A percentile compares a stretch with the other conserved stretches of the same genome.
These are phyloP conservation scores for Hippophae tibetana DNA, from an alignment of 306 rosid genomes.

Conservation along the genomic window DNA sequence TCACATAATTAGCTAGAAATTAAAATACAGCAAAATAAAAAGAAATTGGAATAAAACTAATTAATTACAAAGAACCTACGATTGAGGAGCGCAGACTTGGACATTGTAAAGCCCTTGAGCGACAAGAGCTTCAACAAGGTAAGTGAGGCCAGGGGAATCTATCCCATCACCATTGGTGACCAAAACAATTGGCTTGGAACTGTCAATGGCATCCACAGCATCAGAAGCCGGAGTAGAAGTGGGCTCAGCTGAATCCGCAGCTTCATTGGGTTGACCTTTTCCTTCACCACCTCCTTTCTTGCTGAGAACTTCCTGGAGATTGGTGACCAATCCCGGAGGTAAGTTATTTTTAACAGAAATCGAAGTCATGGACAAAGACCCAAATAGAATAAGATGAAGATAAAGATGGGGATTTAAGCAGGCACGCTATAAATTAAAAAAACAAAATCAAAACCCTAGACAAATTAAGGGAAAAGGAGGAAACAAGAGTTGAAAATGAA, in stretches of 20 bases:
- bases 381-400: background rate
- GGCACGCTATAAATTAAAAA: background rate
- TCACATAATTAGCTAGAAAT: background rate
- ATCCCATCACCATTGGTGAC: constrained; percentile 71
- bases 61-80: constrained; percentile 40
- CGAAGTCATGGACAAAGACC: constrained; percentile 22
- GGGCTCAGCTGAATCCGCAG: constrained; percentile 24
- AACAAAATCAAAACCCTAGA: constrained; percentile 67
- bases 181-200: constrained; percentile 59
- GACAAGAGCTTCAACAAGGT: constrained; percentile 74
- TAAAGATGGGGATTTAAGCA: background rate
- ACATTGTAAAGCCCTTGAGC: constrained; percentile 65
- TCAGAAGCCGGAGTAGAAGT: constrained; percentile 29
- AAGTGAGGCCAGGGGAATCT: constrained; percentile 69
- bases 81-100: constrained; percentile 95
- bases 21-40: constrained; percentile 1
- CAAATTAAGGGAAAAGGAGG: constrained; percentile 10
- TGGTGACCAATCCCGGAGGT: constrained; percentile 90
- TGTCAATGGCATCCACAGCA: constrained; percentile 21
- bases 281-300: constrained; percentile 27
- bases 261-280: constrained; percentile 31
- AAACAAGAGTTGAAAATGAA: constrained; percentile 24
- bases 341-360: constrained; percentile 44
- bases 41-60: background rate
- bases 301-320: constrained; percentile 56